These are phyloP conservation scores for Leucaena leucocephala DNA, from an alignment of 306 rosid species.

Conservation along the genomic window DNA sequence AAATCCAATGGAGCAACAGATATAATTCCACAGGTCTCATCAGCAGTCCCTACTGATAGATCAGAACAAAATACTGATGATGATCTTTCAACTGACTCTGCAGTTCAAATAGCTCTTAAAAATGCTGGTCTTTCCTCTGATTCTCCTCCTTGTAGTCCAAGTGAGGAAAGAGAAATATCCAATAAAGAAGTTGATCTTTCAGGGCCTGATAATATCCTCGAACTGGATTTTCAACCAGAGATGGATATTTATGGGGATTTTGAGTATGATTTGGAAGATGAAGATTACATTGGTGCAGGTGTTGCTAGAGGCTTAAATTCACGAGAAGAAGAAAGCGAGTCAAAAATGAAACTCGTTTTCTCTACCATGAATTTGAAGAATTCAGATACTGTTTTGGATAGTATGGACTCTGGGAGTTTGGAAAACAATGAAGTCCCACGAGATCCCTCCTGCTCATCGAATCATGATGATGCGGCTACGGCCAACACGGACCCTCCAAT, in stretches of 20 bases:
- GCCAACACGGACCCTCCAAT: constrained; percentile 34
- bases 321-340: constrained; percentile 59
- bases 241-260: constrained; percentile 96
- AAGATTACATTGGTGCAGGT: constrained; percentile 78
- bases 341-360: constrained; percentile 86
- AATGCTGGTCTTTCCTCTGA: constrained; percentile 89
- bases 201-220: constrained; percentile 71
- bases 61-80: constrained; percentile 43
- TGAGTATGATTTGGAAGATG: constrained; percentile 90
- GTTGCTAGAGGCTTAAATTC: constrained; percentile 49
- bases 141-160: constrained; percentile 87
- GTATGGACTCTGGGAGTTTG: constrained; percentile 41
- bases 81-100: constrained; percentile 56
- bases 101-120: constrained; percentile 75
- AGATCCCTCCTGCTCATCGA: constrained; percentile 47
- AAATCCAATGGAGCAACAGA: constrained; percentile 50
- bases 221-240: constrained; percentile 71
- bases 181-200: constrained; percentile 44
- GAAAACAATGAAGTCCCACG: constrained; percentile 46
- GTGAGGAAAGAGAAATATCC: constrained; percentile 44
- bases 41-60: constrained; percentile 44
- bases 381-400: constrained; percentile 44
- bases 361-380: constrained; percentile 64
- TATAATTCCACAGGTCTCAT: constrained; percentile 39
- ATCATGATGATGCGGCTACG: constrained; percentile 30